Base-by-base conservation (phyloP, 164 flowering plant genomes). In the Paratinospora sagittata region DNA sequence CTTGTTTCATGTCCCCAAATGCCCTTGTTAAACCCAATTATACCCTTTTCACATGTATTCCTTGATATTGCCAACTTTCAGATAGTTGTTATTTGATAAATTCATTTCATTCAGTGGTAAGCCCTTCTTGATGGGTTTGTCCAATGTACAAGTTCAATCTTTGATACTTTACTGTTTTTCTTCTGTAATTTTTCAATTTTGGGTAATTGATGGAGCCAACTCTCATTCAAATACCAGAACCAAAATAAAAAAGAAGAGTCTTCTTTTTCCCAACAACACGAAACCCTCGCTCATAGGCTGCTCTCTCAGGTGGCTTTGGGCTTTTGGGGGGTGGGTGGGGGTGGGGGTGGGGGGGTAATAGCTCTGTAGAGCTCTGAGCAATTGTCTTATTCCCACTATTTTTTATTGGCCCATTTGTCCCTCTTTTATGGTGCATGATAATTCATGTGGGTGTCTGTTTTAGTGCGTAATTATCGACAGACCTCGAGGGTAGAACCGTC, bases 261-360 rank as follows among this genome's bases (percentile, higher is more conserved):
- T 65, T 23, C 14, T 17, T 37, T 65, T 8, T n/a, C n/a, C 17
- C 39, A 36, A 37, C 34, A 49, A 57, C 68, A 69, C 67, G 72
- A 10, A 69, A 63, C 65, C 72, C 37, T 47, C 47, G 17, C 10
- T 63, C 36, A 62, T 74, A 27, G 75, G 70, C 7, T 66, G 64
- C 37, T 17, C 70, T 3, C 62, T 10, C 49, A 30, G 34, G 64
- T 63, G 49, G 34, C 34, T 30, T 30, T n/a, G n/a, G n/a, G n/a
- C n/a, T n/a, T n/a, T n/a, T n/a, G n/a, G n/a, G n/a, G n/a, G n/a
- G n/a, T n/a, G n/a, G n/a, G n/a, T n/a, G n/a, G n/a, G n/a, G n/a
- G n/a, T n/a, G n/a, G n/a, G n/a, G n/a, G n/a, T n/a, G n/a, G n/a
- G n/a, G n/a, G n/a, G n/a, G n/a, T n/a, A n/a, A n/a, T n/a, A n/a